Evolutionary conservation across 169 alveolate genomes (phyloP).

Genomic region (Eimeria zaria): DNA sequence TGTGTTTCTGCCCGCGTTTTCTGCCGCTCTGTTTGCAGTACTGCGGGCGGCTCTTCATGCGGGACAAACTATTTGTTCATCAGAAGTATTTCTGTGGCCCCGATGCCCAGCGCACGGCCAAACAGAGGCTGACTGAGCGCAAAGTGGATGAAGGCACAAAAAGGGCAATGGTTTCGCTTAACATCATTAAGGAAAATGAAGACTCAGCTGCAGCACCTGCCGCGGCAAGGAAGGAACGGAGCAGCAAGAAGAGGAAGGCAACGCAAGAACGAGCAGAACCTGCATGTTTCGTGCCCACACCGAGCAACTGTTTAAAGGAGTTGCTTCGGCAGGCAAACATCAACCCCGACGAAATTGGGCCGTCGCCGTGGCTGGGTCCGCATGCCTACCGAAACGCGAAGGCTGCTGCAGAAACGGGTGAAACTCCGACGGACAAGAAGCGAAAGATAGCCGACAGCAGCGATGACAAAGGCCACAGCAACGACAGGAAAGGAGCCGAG

Average conservation of each 20-base stretch:
- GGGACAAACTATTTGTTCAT: conserved; percentile 91
- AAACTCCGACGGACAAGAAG: neutral
- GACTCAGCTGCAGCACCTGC: conserved; percentile 1
- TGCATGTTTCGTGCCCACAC: conserved; percentile 88
- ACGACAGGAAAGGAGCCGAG: conserved; percentile 30
- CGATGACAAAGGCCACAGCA: conserved; percentile 64
- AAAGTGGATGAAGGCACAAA: conserved; percentile 86
- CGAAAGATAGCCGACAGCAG: conserved; percentile 58
- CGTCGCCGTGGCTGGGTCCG: conserved; percentile 78
- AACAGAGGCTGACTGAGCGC: conserved; percentile 92
- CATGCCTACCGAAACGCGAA: conserved; percentile 66
- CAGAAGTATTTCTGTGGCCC: conserved; percentile 96
- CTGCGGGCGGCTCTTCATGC: conserved; percentile 94
- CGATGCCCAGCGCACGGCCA: conserved; percentile 93
- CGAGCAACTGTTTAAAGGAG: conserved; percentile 86
- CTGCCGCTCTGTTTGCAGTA: conserved; percentile 85
- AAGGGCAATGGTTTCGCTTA: conserved; percentile 90
- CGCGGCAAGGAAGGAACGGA: conserved; percentile 46
- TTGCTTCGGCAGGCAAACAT: conserved; percentile 86
- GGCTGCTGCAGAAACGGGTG: conserved; percentile 34
- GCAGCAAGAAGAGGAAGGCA: conserved; percentile 73
- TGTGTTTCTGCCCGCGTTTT: neutral
- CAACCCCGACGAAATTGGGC: conserved; percentile 70
- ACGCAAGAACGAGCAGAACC: conserved; percentile 79
- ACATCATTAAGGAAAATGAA: conserved; percentile 82